Evolutionary conservation across 495 filamentous ascomycete species (phyloP), one percentile per base, ranked within the genome.

Genomic region (Neurospora tetraspora): DNA sequence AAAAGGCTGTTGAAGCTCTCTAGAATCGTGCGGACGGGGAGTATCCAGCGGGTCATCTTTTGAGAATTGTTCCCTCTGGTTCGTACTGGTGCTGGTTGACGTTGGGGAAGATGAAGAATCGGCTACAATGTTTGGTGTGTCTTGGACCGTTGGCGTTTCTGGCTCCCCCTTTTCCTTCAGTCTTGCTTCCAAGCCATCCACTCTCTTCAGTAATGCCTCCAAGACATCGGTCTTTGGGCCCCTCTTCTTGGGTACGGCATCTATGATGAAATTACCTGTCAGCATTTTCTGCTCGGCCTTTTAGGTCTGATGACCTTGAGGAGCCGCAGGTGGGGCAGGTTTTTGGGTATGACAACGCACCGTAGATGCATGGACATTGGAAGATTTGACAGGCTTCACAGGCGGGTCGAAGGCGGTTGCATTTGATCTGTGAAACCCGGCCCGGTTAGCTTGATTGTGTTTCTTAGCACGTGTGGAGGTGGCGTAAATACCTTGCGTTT

Each of bases 371-470:
- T n/a, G 91, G 88, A 76, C 91, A 93, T 72, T 93, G 91, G 79
- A 96, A 96, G 68, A 95, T 90, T 80, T 93, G 92, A 79, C 93
- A 96, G 70, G 93, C 92, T 80, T 94, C 93, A 77, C 93, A 96
- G 71, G 91, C 91, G 40, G 93, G 93, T 31, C 91, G 89, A 71
- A 93, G 80, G 20, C 93, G 91, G 82, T 94, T 95, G 82, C 93
- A 96, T 82, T 96, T 96, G 85, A 95, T 95, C 93, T 93, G 75
- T 36, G 16, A 27, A 40, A 69, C 59, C 31, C 42, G 27, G 43
- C 61, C 59, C 47, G n/a, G 71, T 79, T 71, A 77, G 75, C 23
- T 65, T 40, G 34, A 36, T 9, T 38, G 23, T 38, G 43, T 27
- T 74, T 40, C 16, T 45, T 9, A 34, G 70, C 11, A 53, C 31